Conservation (phyloP, 352 stramenopile genomes). For the Phytophthora meadii region DNA sequence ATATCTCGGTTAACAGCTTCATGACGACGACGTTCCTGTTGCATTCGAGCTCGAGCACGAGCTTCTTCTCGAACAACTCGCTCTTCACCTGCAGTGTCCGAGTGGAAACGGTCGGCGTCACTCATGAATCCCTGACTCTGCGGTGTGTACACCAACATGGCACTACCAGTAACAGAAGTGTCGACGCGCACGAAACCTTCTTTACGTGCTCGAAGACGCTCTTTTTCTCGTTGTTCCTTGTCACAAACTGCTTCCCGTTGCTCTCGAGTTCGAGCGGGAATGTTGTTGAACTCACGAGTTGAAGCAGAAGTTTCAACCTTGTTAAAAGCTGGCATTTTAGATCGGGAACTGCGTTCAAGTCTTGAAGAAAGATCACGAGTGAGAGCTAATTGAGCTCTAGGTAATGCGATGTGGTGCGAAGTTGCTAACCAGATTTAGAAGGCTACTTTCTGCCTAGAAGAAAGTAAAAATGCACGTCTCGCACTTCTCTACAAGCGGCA, state of each 20-base stretch:
- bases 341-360: neutral
- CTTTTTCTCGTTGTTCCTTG: conserved; percentile 85
- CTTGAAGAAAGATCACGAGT: conserved; percentile 13
- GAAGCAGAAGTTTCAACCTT: conserved; percentile 8
- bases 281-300: conserved; percentile 76
- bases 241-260: conserved; percentile 75
- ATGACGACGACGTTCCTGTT: conserved; percentile 72
- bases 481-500: conserved; percentile 75
- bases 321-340: conserved; percentile 22
- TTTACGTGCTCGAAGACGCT: conserved; percentile 66
- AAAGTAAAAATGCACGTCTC: conserved; percentile 86
- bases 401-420: conserved; percentile 7
- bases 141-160: conserved; percentile 72
- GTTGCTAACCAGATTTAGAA: conserved; percentile 14
- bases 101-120: conserved; percentile 90
- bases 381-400: neutral
- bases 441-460: conserved; percentile 44
- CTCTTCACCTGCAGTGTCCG: conserved; percentile 89
- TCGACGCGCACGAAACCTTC: conserved; percentile 77
- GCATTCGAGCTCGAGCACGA: conserved; percentile 54
- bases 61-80: conserved; percentile 62
- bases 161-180: conserved; percentile 65
- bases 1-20: conserved; percentile 77
- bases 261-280: conserved; percentile 68
- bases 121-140: conserved; percentile 82